phyloP scores from a whole-genome alignment of 2,329 filamentous ascomycete species.

The Amauroascus verrucosus region DNA sequence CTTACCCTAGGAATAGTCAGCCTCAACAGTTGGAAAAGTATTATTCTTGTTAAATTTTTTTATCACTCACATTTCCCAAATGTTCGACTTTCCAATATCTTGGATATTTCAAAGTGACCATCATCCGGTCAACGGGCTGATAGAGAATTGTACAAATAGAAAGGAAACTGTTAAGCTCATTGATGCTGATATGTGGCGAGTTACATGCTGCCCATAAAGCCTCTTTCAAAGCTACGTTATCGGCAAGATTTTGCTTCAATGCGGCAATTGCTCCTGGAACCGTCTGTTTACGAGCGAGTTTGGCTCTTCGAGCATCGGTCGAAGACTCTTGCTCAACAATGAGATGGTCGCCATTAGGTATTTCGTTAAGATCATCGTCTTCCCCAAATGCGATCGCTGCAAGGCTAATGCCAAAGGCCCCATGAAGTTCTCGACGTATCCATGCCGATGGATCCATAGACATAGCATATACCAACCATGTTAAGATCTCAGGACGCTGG shows the following conservation, averaged over 20 bases:
- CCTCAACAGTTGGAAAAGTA: neutral
- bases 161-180: slow-evolving; percentile 47
- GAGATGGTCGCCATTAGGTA: slow-evolving; percentile 34
- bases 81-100: slow-evolving; percentile 48
- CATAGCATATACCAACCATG: slow-evolving; percentile 48
- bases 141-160: slow-evolving; percentile 50
- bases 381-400: slow-evolving; percentile 52
- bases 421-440: slow-evolving; percentile 45
- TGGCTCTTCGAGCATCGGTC: slow-evolving; percentile 43
- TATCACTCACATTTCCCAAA: slow-evolving; percentile 39
- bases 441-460: slow-evolving; percentile 49
- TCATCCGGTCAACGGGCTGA: slow-evolving; percentile 41
- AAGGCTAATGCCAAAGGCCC: slow-evolving; percentile 45
- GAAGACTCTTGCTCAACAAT: slow-evolving; percentile 49
- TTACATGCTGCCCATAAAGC: slow-evolving; percentile 49
- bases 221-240: slow-evolving; percentile 41
- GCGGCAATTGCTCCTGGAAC: slow-evolving; percentile 50
- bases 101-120: slow-evolving; percentile 45
- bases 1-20: slow-evolving; percentile 26
- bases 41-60: neutral
- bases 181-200: slow-evolving; percentile 41
- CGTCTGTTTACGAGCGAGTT: slow-evolving; percentile 46
- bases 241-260: slow-evolving; percentile 44
- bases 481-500: slow-evolving; percentile 42
- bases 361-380: slow-evolving; percentile 25